Conservation (phyloP, 139 green algal genomes). For the Chlorella sp. region DNA sequence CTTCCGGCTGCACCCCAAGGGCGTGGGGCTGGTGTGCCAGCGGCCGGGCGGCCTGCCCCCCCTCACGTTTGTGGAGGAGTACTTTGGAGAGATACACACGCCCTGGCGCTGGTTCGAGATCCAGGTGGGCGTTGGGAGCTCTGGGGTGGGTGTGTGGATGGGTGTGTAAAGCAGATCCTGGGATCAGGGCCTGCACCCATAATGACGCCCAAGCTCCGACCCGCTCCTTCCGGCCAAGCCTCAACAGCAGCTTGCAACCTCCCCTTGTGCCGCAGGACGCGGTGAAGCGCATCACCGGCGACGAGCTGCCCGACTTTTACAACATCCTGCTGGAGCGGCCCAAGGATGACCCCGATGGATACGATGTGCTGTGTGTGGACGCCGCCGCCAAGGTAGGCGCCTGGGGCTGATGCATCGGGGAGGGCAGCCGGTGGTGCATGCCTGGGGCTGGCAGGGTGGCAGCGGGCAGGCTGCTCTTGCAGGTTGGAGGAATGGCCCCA, state of each 20-base stretch:
- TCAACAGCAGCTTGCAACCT: too few relatives aligned
- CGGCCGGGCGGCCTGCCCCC: constrained; percentile 65
- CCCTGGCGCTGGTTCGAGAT: constrained; percentile 96
- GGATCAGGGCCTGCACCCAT: too few relatives aligned
- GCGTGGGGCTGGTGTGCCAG: constrained; percentile 76
- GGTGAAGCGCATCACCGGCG: constrained; percentile 72
- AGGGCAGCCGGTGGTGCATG: too few relatives aligned
- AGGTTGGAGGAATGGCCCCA: neutral
- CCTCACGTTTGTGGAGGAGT: constrained; percentile 92
- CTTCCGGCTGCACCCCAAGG: constrained; percentile 93
- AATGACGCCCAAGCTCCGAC: too few relatives aligned
- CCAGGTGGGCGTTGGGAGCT: constrained; percentile 50
- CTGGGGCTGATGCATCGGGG: neutral
- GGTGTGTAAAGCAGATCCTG: too few relatives aligned
- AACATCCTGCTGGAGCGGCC: constrained; percentile 81
- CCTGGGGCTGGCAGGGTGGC: neutral
- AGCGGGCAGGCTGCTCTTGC: neutral
- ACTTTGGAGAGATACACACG: constrained; percentile 92
- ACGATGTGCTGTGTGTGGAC: constrained; percentile 92
- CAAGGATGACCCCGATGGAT: constrained; percentile 55
- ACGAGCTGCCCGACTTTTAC: constrained; percentile 94
- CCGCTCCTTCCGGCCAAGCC: too few relatives aligned
- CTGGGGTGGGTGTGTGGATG: neutral
- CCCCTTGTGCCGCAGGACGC: constrained; percentile 78
- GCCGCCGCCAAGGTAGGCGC: constrained; percentile 77